Evolutionary conservation across 2,329 filamentous ascomycete species (phyloP).

Genomic region (Pseudopyrenochaeta lycopersici): DNA sequence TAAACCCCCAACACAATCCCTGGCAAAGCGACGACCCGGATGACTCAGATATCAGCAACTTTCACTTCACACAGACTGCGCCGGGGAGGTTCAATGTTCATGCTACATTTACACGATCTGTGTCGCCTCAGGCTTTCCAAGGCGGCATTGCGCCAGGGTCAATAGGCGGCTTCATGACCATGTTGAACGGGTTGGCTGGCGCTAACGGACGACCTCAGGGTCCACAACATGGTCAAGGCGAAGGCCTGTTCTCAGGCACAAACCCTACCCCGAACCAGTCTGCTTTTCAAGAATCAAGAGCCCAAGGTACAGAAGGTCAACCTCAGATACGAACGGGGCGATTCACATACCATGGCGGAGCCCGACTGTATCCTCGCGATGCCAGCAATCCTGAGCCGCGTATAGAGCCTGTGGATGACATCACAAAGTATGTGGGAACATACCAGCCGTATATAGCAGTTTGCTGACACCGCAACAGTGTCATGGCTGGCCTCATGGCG

Average conservation of each 20-base stretch:
- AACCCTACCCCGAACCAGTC: conserved; percentile 14
- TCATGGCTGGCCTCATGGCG: conserved; percentile 45
- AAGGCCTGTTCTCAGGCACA: conserved; percentile 22
- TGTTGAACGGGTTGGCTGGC: conserved; percentile 57
- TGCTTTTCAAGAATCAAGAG: conserved; percentile 24
- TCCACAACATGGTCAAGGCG: conserved; percentile 24
- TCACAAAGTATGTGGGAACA: conserved; percentile 55
- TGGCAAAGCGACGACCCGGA: conserved; percentile 61
- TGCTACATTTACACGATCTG: conserved; percentile 45
- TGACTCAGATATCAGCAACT: conserved; percentile 58
- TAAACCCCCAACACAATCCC: conserved; percentile 57
- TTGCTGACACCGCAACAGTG: conserved; percentile 33
- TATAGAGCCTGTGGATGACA: conserved; percentile 56
- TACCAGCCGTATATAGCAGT: conserved; percentile 15
- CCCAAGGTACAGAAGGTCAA: conserved; percentile 17
- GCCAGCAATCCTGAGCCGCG: conserved; percentile 60
- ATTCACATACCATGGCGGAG: conserved; percentile 44
- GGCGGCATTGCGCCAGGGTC: conserved; percentile 30
- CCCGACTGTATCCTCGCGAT: conserved; percentile 60
- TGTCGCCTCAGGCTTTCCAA: conserved; percentile 32
- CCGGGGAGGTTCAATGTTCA: conserved; percentile 47
- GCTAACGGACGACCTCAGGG: conserved; percentile 33
- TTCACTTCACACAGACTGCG: conserved; percentile 51
- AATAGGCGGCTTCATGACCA: conserved; percentile 55
- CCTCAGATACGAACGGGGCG: conserved; percentile 23